phyloP scores from a whole-genome alignment of 2,329 filamentous ascomycete species.

The Botrytis hyacinthi region DNA sequence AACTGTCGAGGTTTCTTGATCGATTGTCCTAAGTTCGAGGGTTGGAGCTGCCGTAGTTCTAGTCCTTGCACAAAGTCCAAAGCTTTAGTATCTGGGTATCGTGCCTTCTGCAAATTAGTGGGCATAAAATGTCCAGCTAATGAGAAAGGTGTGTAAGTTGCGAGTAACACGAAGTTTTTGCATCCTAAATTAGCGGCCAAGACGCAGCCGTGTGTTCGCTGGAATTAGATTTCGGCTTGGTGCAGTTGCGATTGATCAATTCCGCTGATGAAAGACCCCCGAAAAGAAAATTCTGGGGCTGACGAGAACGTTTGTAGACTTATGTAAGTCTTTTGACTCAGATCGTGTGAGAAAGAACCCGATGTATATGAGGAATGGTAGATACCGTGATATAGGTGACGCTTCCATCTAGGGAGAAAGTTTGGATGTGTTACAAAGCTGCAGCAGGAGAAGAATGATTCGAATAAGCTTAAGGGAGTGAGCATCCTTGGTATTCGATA shows the following conservation, averaged over 20 bases:
- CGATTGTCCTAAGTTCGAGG: background rate
- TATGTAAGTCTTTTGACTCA: background rate
- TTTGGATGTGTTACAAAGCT: background rate
- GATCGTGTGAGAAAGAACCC: too few relatives aligned
- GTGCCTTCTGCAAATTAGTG: background rate
- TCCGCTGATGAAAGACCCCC: background rate
- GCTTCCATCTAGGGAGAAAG: too few relatives aligned
- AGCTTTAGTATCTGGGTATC: background rate
- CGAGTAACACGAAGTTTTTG: background rate
- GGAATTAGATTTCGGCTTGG: background rate
- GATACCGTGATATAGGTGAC: too few relatives aligned
- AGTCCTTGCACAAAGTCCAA: background rate
- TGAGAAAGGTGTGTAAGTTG: background rate
- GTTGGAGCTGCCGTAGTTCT: background rate
- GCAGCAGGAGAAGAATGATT: background rate
- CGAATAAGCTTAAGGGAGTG: background rate
- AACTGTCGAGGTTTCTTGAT: background rate
- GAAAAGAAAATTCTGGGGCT: too few relatives aligned
- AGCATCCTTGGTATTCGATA: background rate
- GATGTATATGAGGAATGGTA: background rate
- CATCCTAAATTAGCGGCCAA: background rate
- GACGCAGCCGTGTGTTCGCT: background rate
- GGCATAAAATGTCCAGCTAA: background rate
- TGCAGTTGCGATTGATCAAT: background rate
- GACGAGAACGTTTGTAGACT: too few relatives aligned